Evolutionary conservation across 176 grass and related monocot species (phyloP), one percentile per base, ranked within the genome.

Genomic region (Triticum urartu): DNA sequence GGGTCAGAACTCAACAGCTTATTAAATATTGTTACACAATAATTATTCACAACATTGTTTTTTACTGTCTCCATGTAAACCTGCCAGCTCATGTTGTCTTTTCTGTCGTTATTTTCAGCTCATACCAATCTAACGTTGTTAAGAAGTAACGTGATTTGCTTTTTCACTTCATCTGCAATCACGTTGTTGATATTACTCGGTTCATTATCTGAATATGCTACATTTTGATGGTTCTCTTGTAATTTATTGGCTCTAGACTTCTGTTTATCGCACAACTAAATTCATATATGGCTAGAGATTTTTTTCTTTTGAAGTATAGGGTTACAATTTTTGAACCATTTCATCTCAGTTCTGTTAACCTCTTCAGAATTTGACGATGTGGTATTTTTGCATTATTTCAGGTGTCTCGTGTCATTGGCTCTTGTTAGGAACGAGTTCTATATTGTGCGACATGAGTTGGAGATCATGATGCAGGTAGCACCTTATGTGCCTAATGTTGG

Each of bases 401-500:
- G 95, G 78, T 97, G 92, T 69, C 48, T 93, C 20, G 85, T 70
- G 81, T 79, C 90, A 33, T 79, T 94, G 81, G 38, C 88, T 82
- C 43, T 92, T 78, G 79, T 94, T 36, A 91, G 75, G 81, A 88
- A 64, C 82, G 88, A 97, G 78, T 97, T 87, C 90, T 88, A 60
- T 89, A 87, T 81, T 75, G 14, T 91, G 15, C 81, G 77, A 21
- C 89, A 82, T 79, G 92, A 94, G 79, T 88, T 97, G 63, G 83
- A 80, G 60, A 84, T 68, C 72, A 94, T 97, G 95, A 78, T 97
- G 77, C 90, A 97, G 95, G 95, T 97, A 90, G 13, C 62, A 66
- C 34, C 21, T 47, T 82, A 28, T 20, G 9, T 15, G 38, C 70
- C 79, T 68, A 65, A 59, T 32, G 26, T 78, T 69, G 47, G 6